phyloP scores from a whole-genome alignment of 768 basidiomycete species.

The Auriscalpium orientale region DNA sequence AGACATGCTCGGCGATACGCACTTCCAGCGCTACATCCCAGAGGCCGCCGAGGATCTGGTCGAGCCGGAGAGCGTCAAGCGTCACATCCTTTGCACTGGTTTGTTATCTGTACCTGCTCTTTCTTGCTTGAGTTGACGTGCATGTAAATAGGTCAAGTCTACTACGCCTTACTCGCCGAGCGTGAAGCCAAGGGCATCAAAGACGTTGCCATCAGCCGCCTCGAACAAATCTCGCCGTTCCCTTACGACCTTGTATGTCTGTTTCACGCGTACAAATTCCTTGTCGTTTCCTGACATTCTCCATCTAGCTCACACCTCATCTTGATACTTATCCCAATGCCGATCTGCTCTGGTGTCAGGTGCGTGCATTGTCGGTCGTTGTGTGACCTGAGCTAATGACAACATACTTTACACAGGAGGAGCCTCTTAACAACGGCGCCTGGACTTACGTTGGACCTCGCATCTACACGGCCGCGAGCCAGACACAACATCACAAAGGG shows the following conservation, averaged over 20 bases:
- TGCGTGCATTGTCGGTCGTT: conserved; percentile 20
- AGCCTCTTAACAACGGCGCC: conserved; percentile 94
- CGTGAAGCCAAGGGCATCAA: conserved; percentile 87
- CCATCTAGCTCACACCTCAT: conserved; percentile 73
- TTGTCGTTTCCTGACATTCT: conserved; percentile 4
- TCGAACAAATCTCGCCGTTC: conserved; percentile 96
- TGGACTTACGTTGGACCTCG: conserved; percentile 96
- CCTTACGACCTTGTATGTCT: conserved; percentile 83
- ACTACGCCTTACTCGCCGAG: conserved; percentile 81
- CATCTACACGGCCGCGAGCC: conserved; percentile 85
- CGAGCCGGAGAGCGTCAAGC: conserved; percentile 77
- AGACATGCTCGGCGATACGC: conserved; percentile 84
- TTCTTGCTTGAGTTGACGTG: not conserved
- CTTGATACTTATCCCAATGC: conserved; percentile 97
- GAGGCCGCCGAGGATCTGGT: conserved; percentile 71
- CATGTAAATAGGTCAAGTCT: conserved; percentile 71
- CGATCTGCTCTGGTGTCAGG: conserved; percentile 88
- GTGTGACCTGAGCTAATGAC: not conserved
- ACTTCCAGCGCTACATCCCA: conserved; percentile 91
- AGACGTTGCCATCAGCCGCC: conserved; percentile 86
- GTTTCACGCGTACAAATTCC: not conserved
- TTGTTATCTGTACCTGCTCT: conserved; percentile 3
- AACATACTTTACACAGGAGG: conserved; percentile 46
- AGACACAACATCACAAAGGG: conserved; percentile 84
- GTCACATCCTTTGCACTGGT: conserved; percentile 89